Conservation (phyloP, 129 eudicot species). For the Logfia minima region DNA sequence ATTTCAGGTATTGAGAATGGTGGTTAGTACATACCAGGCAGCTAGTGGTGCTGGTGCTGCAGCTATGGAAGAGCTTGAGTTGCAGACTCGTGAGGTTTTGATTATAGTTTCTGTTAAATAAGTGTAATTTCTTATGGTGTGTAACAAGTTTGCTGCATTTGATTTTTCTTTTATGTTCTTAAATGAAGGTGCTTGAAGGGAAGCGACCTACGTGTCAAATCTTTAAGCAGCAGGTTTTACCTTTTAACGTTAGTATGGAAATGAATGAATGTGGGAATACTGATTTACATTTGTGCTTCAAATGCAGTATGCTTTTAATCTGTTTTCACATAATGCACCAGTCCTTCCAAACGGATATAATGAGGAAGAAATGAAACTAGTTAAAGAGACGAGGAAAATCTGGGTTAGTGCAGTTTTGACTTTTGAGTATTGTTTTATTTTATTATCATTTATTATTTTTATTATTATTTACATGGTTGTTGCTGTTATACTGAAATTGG, state of each 20-base stretch:
- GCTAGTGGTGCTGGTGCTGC: conserved; percentile 99
- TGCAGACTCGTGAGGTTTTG: conserved; percentile 94
- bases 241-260: background rate
- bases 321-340: conserved; percentile 99
- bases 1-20: conserved; percentile 86
- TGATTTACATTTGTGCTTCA: conserved; percentile 2
- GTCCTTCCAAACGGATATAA: conserved; percentile 91
- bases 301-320: conserved; percentile 95
- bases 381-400: conserved; percentile 92
- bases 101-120: background rate
- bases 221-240: conserved; percentile 80
- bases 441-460: background rate
- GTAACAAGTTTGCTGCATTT: background rate
- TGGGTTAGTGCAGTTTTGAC: conserved; percentile 59
- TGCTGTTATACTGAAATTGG: conserved; percentile 10
- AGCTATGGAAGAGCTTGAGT: conserved; percentile 97
- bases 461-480: background rate
- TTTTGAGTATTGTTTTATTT: background rate
- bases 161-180: background rate
- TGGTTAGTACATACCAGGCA: conserved; percentile 97
- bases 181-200: conserved; percentile 78
- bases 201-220: conserved; percentile 88
- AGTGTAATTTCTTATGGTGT: background rate
- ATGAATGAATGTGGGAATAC: background rate
- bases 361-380: conserved; percentile 97